Conservation (phyloP, 805 yeast genomes). For the Candida oleophila region DNA sequence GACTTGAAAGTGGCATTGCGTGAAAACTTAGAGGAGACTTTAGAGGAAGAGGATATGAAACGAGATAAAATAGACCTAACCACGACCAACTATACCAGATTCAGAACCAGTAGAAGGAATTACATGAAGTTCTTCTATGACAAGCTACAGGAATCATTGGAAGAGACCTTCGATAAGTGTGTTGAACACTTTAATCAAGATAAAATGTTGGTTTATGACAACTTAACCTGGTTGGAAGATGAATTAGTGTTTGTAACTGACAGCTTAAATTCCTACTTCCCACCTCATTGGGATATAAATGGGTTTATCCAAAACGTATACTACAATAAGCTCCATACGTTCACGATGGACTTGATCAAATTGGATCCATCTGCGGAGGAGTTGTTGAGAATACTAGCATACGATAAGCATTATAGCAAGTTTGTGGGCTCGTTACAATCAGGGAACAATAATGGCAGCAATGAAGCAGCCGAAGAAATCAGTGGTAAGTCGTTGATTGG, state of each 20-base stretch:
- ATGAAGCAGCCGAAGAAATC: slow-evolving; percentile 4
- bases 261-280: slow-evolving; percentile 60
- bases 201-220: slow-evolving; percentile 60
- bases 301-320: slow-evolving; percentile 61
- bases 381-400: slow-evolving; percentile 71
- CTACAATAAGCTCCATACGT: slow-evolving; percentile 60
- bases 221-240: slow-evolving; percentile 79
- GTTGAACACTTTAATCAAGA: slow-evolving; percentile 49
- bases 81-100: slow-evolving; percentile 26
- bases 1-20: slow-evolving; percentile 54
- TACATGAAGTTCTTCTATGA: slow-evolving; percentile 62
- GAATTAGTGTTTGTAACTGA: slow-evolving; percentile 69
- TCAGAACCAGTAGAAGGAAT: slow-evolving; percentile 46
- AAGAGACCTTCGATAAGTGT: slow-evolving; percentile 67
- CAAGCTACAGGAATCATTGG: slow-evolving; percentile 58
- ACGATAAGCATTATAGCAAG: slow-evolving; percentile 63
- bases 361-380: slow-evolving; percentile 78
- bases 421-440: slow-evolving; percentile 25
- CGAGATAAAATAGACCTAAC: slow-evolving; percentile 12
- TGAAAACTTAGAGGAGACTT: slow-evolving; percentile 18
- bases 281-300: slow-evolving; percentile 72
- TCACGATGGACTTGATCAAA: slow-evolving; percentile 63
- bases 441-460: slow-evolving; percentile 14
- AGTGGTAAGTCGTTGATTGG: slow-evolving; percentile 54
- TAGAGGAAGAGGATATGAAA: slow-evolving; percentile 24